Evolutionary conservation across 306 rosid species (phyloP), one percentile per base, ranked within the genome.

Genomic region (Morella rubra): DNA sequence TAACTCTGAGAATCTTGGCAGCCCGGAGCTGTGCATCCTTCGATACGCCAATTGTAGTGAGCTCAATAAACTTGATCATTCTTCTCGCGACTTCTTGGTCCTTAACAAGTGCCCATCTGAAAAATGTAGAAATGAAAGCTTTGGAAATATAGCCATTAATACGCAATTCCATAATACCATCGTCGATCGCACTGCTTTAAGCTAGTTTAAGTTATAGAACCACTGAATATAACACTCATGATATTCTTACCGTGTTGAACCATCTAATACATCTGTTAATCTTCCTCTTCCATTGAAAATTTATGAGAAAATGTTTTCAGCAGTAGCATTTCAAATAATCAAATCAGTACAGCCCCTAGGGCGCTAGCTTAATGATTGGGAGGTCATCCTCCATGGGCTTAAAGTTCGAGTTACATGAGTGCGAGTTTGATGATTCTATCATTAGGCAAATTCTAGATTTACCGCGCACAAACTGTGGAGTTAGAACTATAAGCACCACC

Each of bases 11-110:
- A 80, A 92, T 72, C 82, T 87, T 95, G 7, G 97, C 92, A 14
- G 97, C 99, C 44, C 99, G 88, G 46, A 88, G 82, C 61, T 95
- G 99, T 14, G 99, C 91, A 80, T 92, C 99, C 83, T 86, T 92
- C 0, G 99, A 95, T 22, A 95, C 98, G 5, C 99, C 98, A 13
- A 95, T 92, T 44, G 97, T 88, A 74, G 37, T 91, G 45, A 95
- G 78, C 89, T 88, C 93, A 18, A 92, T 79, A 79, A 92, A 95
- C 18, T 88, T 84, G 2, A 85, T 85, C 99, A 95, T 95, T 75
- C 72, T 88, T 77, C 71, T 91, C 0, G 97, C 97, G 0, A 95
- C 81, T 44, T 89, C 89, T 11, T 22, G 67, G 65, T 92, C 93
- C 71, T 88, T 92, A 22, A 95, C 97, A n/a, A n/a, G n/a, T n/a